These are phyloP conservation scores for Sugiyamaella valdiviana DNA, from an alignment of 805 yeast species.

Conservation along the genomic window DNA sequence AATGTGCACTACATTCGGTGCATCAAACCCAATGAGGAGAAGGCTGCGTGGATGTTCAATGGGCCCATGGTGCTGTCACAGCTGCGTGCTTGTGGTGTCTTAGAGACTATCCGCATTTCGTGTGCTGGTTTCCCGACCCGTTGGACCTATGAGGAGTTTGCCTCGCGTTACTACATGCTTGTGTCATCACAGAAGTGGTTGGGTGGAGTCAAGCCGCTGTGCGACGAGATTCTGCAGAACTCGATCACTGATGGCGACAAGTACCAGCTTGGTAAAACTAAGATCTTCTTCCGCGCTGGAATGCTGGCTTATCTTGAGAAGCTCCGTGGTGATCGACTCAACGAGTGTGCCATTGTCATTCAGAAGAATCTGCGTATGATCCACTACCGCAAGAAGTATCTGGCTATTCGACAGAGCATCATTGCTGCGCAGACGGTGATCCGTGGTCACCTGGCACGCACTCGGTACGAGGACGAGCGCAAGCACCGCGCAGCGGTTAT, in stretches of 20 bases:
- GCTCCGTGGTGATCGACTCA: constrained; percentile 70
- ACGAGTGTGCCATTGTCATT: constrained; percentile 70
- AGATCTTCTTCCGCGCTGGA: constrained; percentile 94
- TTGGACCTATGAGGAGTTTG: constrained; percentile 92
- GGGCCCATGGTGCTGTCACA: constrained; percentile 93
- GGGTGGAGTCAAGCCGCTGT: constrained; percentile 51
- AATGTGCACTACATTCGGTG: constrained; percentile 96
- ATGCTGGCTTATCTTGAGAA: constrained; percentile 89
- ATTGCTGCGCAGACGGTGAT: constrained; percentile 50
- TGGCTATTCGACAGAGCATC: constrained; percentile 49
- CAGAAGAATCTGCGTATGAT: constrained; percentile 75
- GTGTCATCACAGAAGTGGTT: constrained; percentile 68
- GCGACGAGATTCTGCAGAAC: constrained; percentile 57
- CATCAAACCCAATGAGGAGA: constrained; percentile 91
- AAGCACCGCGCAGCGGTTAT: constrained; percentile 57
- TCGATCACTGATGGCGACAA: constrained; percentile 58
- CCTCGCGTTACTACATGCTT: constrained; percentile 77
- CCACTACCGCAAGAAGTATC: constrained; percentile 55
- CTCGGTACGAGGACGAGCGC: constrained; percentile 41
- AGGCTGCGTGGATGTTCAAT: constrained; percentile 93
- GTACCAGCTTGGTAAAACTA: constrained; percentile 87
- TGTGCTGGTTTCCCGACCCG: constrained; percentile 98
- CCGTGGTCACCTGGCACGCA: constrained; percentile 60
- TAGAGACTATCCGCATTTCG: constrained; percentile 92
- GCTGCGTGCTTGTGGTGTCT: constrained; percentile 96